Evolutionary conservation across 768 basidiomycete genomes (phyloP), one percentile per base, ranked within the genome.

Genomic region (Leucosporidium scottii): DNA sequence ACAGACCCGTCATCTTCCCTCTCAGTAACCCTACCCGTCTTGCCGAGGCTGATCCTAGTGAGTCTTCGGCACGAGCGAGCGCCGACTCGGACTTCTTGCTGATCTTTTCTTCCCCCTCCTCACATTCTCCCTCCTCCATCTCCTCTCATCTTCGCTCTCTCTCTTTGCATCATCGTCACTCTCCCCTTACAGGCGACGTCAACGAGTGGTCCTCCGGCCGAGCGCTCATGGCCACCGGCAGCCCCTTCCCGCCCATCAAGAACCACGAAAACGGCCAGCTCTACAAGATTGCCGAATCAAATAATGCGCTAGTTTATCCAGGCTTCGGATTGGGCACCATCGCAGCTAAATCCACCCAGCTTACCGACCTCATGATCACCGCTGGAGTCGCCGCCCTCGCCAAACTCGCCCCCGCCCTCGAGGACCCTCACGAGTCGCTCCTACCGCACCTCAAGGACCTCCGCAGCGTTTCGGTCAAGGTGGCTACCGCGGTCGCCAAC

Each of bases 341-440:
- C 73, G 80, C 91, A 30, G 80, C 85, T 15, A 80, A 85, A 67
- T 85, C 88, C 0, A 81, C 83, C 8, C 78, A 75, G 12, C 82
- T 93, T 73, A 86, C 88, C 1, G 89, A 91, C 77, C 84, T 82
- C n/a, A 92, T 93, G 91, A 88, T 93, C 76, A 85, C 91, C 50
- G 87, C 87, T 3, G 91, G 88, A 13, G 85, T 89, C 0, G 82
- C 81, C 31, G 83, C 86, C 18, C 86, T 93, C 48, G 89, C 90
- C 0, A 80, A 84, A 12, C 83, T 93, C 53, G 85, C 90, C 0
- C 90, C 90, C 2, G 90, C 85, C 0, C 80, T 86, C 66, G 82
- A 83, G 39, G 85, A 91, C 74, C 86, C 87, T 0, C 85, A 89
- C 69, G 76, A 77, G 34, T 83, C 86, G 0, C 83, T 93, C 30